phyloP scores from a whole-genome alignment of 306 rosid genomes.

The Cucumis hystrix region DNA sequence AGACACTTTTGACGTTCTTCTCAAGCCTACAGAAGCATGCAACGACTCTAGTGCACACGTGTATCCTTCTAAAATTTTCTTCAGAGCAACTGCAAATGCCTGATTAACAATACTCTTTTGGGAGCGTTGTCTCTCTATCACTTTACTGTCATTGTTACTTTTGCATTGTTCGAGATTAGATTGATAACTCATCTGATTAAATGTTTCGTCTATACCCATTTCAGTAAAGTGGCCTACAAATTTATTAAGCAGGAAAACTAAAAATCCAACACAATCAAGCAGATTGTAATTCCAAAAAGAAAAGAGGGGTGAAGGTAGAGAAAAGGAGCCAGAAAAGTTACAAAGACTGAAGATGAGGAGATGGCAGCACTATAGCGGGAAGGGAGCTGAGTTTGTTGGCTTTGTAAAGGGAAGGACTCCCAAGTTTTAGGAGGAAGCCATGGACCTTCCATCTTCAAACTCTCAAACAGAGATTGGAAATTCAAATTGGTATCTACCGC shows the following conservation, averaged over 20 bases:
- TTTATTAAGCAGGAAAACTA: slow-evolving; percentile 50
- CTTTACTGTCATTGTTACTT: slow-evolving; percentile 15
- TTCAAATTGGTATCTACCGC: slow-evolving; percentile 37
- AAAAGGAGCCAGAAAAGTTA: slow-evolving; percentile 18
- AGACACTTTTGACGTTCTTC: slow-evolving; percentile 29
- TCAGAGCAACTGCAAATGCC: slow-evolving; percentile 79
- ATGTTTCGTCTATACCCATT: slow-evolving; percentile 10
- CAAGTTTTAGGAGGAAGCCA: slow-evolving; percentile 70
- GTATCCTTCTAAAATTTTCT: slow-evolving; percentile 73
- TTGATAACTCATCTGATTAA: neutral
- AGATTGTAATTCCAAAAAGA: neutral
- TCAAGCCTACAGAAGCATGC: slow-evolving; percentile 43
- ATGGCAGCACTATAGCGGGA: slow-evolving; percentile 6
- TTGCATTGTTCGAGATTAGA: slow-evolving; percentile 10
- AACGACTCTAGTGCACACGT: slow-evolving; percentile 48
- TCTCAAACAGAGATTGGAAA: slow-evolving; percentile 32
- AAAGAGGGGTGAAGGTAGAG: neutral
- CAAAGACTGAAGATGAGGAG: slow-evolving; percentile 47
- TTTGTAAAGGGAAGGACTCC: slow-evolving; percentile 64
- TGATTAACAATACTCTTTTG: slow-evolving; percentile 67
- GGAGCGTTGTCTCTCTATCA: slow-evolving; percentile 12
- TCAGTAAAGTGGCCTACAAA: slow-evolving; percentile 47
- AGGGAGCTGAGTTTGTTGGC: slow-evolving; percentile 24
- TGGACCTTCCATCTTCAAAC: slow-evolving; percentile 57
- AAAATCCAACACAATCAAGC: slow-evolving; percentile 29